These are phyloP conservation scores for Helichrysum umbraculigerum DNA, from an alignment of 129 eudicot species.

Conservation along the genomic window DNA sequence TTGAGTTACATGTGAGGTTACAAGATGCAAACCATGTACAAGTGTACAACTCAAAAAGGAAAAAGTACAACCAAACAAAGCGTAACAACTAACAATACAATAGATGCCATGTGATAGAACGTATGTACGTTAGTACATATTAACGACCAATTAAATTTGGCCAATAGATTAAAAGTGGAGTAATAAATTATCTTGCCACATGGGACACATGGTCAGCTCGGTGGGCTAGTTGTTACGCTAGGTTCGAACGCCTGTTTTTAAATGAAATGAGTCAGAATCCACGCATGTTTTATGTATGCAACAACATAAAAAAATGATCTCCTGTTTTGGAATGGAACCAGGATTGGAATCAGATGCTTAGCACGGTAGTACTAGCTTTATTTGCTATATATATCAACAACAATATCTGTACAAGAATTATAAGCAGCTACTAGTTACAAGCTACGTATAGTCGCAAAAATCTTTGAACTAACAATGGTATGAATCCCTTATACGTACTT, in stretches of 20 bases:
- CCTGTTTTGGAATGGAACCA: background rate
- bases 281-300: conserved; percentile 2
- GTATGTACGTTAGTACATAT: no score
- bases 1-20: no score
- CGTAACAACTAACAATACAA: no score
- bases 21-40: no score
- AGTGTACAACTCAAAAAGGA: no score
- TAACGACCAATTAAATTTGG: no score
- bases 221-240: no score
- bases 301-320: background rate
- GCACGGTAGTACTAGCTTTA: background rate
- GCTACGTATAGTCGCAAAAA: background rate
- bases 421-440: background rate
- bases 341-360: conserved; percentile 6
- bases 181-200: no score
- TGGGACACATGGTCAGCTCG: no score
- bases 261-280: background rate
- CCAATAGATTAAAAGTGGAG: no score
- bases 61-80: no score
- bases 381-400: conserved; percentile 8
- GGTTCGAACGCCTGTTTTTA: background rate
- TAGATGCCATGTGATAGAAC: no score
- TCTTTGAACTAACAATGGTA: conserved; percentile 8
- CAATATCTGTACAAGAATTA: background rate
- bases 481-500: background rate